Conservation (phyloP, 305 asterid species). For the Rubia peregrina region DNA sequence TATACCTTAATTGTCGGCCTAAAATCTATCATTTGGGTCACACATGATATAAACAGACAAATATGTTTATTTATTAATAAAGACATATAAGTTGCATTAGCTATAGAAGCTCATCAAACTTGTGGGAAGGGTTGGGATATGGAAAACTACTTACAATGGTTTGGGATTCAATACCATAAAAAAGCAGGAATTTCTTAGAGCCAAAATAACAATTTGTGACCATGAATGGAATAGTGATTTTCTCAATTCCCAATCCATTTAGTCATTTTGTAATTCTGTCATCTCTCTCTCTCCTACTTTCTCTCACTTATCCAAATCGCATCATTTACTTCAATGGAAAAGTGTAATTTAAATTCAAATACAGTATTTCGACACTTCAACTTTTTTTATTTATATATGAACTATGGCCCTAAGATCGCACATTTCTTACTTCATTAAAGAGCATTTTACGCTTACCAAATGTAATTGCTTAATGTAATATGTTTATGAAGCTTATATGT, state of each 20-base stretch:
- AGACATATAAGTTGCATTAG: neutral
- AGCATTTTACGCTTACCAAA: too few species aligned
- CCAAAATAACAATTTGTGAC: neutral
- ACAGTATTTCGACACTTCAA: neutral
- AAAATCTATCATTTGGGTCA: neutral
- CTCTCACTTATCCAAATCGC: neutral
- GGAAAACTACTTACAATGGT: neutral
- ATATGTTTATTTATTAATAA: neutral
- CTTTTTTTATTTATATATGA: neutral
- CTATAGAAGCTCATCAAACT: neutral
- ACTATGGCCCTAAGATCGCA: neutral
- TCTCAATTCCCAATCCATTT: neutral
- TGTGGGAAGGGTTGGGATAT: constrained; percentile 1
- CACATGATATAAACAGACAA: neutral
- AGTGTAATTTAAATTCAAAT: too few species aligned
- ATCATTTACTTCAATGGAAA: neutral
- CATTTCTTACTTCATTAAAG: neutral
- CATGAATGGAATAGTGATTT: neutral
- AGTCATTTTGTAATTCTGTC: too few species aligned
- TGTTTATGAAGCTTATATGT: too few species aligned
- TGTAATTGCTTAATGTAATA: too few species aligned
- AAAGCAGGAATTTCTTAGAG: neutral
- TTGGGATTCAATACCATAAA: neutral
- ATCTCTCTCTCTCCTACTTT: neutral
- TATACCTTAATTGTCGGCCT: neutral